These are phyloP conservation scores for Microglena sp. DNA, from an alignment of 139 green algal genomes.

Conservation along the genomic window DNA sequence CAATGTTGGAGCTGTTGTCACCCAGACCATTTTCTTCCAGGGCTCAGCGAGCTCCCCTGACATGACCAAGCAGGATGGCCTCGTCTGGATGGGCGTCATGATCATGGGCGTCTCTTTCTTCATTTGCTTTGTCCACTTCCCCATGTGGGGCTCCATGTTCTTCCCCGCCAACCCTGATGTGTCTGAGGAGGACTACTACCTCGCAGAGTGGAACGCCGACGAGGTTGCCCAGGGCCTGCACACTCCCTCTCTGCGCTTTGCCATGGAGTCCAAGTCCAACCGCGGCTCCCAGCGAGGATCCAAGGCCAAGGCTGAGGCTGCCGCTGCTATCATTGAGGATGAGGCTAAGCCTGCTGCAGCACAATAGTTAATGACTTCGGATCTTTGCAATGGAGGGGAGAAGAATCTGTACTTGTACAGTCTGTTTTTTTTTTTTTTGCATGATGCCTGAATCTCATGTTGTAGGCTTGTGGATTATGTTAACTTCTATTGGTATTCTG, in stretches of 20 bases:
- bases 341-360: too few species aligned
- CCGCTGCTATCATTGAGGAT: too few species aligned
- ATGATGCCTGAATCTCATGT: too few species aligned
- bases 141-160: slow-evolving; percentile 89
- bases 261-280: slow-evolving; percentile 36
- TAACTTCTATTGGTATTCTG: too few species aligned
- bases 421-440: too few species aligned
- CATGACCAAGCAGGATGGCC: slow-evolving; percentile 1
- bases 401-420: too few species aligned
- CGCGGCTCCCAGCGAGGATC: slow-evolving; percentile 9
- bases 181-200: slow-evolving; percentile 87
- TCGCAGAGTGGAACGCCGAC: slow-evolving; percentile 41
- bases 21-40: slow-evolving; percentile 82
- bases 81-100: slow-evolving; percentile 81
- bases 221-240: slow-evolving; percentile 43
- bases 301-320: too few species aligned
- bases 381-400: too few species aligned
- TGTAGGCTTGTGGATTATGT: too few species aligned
- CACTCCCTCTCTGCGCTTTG: slow-evolving; percentile 45
- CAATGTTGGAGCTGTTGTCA: slow-evolving; percentile 78
- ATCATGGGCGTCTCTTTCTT: slow-evolving; percentile 61
- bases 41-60: slow-evolving; percentile 7
- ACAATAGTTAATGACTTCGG: too few species aligned
- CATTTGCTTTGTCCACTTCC: slow-evolving; percentile 76
- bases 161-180: slow-evolving; percentile 35